phyloP scores from a whole-genome alignment of 1,139 yeast species.

The Nakaseomyces delphensis region DNA sequence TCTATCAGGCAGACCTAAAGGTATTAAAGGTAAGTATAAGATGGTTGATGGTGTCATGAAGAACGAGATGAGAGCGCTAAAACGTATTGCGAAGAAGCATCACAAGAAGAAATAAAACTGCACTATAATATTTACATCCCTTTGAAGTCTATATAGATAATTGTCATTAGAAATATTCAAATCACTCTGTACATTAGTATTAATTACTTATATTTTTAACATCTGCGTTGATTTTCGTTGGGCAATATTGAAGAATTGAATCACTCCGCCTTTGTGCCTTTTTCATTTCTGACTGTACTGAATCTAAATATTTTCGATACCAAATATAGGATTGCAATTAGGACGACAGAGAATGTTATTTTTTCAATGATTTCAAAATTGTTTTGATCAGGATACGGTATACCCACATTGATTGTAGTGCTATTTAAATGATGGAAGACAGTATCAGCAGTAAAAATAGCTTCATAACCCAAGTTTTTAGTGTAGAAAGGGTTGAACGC shows the following conservation, averaged over 20 bases:
- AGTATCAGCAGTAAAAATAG: slow-evolving; percentile 39
- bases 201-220: background rate
- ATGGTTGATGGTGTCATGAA: slow-evolving; percentile 98
- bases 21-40: slow-evolving; percentile 94
- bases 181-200: background rate
- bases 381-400: slow-evolving; percentile 34
- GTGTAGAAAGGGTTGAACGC: slow-evolving; percentile 34
- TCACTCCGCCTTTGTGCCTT: background rate
- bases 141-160: background rate
- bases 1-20: slow-evolving; percentile 90
- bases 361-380: slow-evolving; percentile 28
- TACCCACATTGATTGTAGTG: slow-evolving; percentile 20
- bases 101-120: slow-evolving; percentile 34
- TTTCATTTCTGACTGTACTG: background rate
- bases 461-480: slow-evolving; percentile 36
- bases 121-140: background rate
- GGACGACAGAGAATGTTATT: slow-evolving; percentile 23
- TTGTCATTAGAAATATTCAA: background rate
- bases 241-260: background rate
- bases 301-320: background rate
- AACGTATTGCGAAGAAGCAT: slow-evolving; percentile 79
- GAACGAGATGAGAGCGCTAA: slow-evolving; percentile 92
- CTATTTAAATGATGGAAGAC: slow-evolving; percentile 33
- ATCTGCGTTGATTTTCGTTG: background rate
- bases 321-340: background rate